Evolutionary conservation across 2,329 filamentous ascomycete species (phyloP).

Genomic region (Paraconiothyrium brasiliense): DNA sequence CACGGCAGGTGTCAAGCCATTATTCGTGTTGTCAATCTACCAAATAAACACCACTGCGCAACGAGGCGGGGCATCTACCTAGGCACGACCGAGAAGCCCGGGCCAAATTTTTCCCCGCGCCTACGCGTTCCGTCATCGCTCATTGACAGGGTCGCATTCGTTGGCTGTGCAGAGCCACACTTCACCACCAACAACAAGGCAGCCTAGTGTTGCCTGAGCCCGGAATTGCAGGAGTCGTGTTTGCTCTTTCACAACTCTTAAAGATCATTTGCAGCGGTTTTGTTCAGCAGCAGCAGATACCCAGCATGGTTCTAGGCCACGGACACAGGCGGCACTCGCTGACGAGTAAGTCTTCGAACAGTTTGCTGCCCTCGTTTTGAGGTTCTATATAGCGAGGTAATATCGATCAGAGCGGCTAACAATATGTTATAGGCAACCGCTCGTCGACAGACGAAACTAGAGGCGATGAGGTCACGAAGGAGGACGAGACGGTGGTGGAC

Average conservation of each 20-base stretch:
- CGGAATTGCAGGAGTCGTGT: neutral
- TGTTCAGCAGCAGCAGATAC: neutral
- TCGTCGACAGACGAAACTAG: conserved; percentile 54
- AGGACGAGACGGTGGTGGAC: conserved; percentile 84
- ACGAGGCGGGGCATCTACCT: conserved; percentile 17
- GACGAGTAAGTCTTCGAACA: conserved; percentile 37
- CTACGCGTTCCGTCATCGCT: conserved; percentile 34
- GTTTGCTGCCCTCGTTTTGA: neutral
- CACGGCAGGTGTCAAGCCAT: conserved; percentile 2
- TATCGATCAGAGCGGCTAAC: conserved; percentile 29
- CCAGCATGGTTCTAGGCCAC: conserved; percentile 60
- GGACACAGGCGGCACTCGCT: conserved; percentile 58
- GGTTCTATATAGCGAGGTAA: conserved; percentile 15
- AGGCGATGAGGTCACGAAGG: conserved; percentile 53
- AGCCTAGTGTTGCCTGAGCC: conserved; percentile 11
- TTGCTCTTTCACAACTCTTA: neutral
- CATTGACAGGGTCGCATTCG: conserved; percentile 3
- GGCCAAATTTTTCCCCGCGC: conserved; percentile 26
- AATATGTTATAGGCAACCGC: conserved; percentile 45
- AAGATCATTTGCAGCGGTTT: conserved; percentile 3
- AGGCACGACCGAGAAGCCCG: conserved; percentile 8
- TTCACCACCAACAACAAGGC: conserved; percentile 10
- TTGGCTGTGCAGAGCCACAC: conserved; percentile 21
- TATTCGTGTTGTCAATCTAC: neutral
- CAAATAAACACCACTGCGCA: neutral